Evolutionary conservation across 2,329 filamentous ascomycete genomes (phyloP), one percentile per base, ranked within the genome.

Genomic region (Coniochaeta sp.): DNA sequence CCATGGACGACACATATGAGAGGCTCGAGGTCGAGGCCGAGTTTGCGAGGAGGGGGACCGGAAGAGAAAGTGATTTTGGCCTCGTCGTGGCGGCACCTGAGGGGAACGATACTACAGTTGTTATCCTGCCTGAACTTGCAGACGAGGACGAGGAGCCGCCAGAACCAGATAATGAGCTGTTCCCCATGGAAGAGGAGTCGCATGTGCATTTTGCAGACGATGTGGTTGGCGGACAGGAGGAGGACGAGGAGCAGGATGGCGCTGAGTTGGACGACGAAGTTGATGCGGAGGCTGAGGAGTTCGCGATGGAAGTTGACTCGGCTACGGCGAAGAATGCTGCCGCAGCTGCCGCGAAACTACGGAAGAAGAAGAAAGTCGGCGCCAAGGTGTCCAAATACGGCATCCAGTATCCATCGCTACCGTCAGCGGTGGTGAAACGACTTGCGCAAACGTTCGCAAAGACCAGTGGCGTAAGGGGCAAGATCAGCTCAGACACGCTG

Each of bases 401-500:
- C 28, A 85, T 89, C 57, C 83, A 88, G 62, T 92, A 93, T 65
- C 89, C 90, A 0, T 86, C 88, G 0, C 76, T 96, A 47, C 90
- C 92, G 2, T 76, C 82, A 0, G 81, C 85, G 0, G 85, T 93
- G 22, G 86, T 96, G 58, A 93, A 93, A 73, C 81, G 85, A 63
- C 74, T 91, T 1, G 88, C 88, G 8, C 87, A 87, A 36, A 88
- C 83, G 1, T 90, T 91, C 68, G 82, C 89, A 22, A 85, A 86
- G 66, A 84, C 84, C 4, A 84, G 86, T 52, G 86, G 87, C 22
- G 78, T 81, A 66, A 90, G 88, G 66, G 77, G 84, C 6, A 90
- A 88, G 65, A 83, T 96, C 55, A 86, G 81, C 61, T 85, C 89
- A 54, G 90, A 95, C 58, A 87, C 89, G 1, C 76, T 96, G 40